Evolutionary conservation across 1,284 basidiomycete species (phyloP).

Genomic region (Cutaneotrichosporon curvatum): DNA sequence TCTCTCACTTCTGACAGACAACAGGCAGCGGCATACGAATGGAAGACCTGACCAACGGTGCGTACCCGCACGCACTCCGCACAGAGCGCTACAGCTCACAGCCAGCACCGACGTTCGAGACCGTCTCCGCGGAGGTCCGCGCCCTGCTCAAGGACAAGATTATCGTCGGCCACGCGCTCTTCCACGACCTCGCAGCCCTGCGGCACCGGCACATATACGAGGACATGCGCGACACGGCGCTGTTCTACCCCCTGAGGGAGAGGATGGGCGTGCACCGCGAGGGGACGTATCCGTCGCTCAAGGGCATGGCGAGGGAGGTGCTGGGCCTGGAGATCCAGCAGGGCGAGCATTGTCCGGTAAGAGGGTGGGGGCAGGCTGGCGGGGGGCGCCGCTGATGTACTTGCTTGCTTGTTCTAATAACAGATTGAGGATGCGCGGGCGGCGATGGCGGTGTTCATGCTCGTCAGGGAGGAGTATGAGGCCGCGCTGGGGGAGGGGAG

Average conservation of each 20-base stretch:
- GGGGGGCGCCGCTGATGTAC: too few species aligned
- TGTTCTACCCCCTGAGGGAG: slow-evolving; percentile 47
- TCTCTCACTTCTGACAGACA: not conserved
- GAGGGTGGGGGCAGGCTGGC: not conserved
- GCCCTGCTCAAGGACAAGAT: slow-evolving; percentile 69
- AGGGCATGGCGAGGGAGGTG: slow-evolving; percentile 46
- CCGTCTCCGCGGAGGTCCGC: slow-evolving; percentile 68
- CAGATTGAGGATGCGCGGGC: slow-evolving; percentile 39
- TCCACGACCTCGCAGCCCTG: slow-evolving; percentile 74
- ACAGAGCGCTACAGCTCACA: not conserved
- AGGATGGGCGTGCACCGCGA: slow-evolving; percentile 24
- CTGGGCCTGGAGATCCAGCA: slow-evolving; percentile 50
- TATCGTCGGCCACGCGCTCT: slow-evolving; percentile 83
- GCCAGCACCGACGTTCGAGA: slow-evolving; percentile 67
- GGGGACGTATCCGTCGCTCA: slow-evolving; percentile 46
- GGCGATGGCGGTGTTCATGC: slow-evolving; percentile 35
- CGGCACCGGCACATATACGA: slow-evolving; percentile 49
- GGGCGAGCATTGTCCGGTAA: slow-evolving; percentile 10
- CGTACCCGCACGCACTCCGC: slow-evolving; percentile 5
- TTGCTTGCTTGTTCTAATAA: too few species aligned
- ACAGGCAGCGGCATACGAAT: slow-evolving; percentile 47
- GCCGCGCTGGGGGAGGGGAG: slow-evolving; percentile 17
- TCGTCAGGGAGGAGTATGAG: slow-evolving; percentile 35
- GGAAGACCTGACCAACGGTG: slow-evolving; percentile 47
- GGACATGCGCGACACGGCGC: slow-evolving; percentile 50